These are phyloP conservation scores for Plectosphaerella cucumerina DNA, from an alignment of 2,329 filamentous ascomycete species.

Conservation along the genomic window DNA sequence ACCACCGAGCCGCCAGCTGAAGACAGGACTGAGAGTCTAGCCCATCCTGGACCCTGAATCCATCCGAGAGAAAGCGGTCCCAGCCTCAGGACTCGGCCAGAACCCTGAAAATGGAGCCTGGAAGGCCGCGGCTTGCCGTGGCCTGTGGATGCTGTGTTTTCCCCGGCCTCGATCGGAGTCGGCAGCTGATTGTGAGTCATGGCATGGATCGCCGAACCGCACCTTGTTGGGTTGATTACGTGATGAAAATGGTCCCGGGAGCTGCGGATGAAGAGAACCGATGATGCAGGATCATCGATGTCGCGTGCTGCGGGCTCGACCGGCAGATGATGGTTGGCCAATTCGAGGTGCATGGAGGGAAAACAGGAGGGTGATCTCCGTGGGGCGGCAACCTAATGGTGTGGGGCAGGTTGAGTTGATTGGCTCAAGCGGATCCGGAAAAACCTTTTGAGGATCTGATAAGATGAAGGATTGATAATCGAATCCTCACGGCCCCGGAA, in stretches of 20 bases:
- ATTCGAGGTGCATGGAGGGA: neutral
- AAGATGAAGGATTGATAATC: conserved; percentile 3
- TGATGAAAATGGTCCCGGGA: neutral
- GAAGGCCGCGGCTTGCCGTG: too few species aligned
- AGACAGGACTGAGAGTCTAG: too few species aligned
- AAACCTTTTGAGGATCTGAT: neutral
- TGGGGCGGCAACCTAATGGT: neutral
- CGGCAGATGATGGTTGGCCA: neutral
- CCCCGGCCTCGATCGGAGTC: too few species aligned
- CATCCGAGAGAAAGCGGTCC: too few species aligned
- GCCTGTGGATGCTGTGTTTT: too few species aligned
- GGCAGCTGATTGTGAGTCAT: too few species aligned
- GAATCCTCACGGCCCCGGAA: neutral
- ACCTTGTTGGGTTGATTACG: neutral
- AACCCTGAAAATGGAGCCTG: too few species aligned
- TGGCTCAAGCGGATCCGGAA: neutral
- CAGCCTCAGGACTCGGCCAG: too few species aligned
- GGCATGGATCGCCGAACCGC: too few species aligned
- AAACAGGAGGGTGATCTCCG: neutral
- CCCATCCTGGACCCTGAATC: too few species aligned
- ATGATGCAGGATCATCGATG: neutral
- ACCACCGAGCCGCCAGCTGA: too few species aligned
- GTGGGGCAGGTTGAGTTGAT: neutral
- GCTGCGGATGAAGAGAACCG: too few species aligned
- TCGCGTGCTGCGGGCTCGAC: neutral